Evolutionary conservation across 805 yeast genomes (phyloP).

Genomic region (Starmerella khaoyaiensis): DNA sequence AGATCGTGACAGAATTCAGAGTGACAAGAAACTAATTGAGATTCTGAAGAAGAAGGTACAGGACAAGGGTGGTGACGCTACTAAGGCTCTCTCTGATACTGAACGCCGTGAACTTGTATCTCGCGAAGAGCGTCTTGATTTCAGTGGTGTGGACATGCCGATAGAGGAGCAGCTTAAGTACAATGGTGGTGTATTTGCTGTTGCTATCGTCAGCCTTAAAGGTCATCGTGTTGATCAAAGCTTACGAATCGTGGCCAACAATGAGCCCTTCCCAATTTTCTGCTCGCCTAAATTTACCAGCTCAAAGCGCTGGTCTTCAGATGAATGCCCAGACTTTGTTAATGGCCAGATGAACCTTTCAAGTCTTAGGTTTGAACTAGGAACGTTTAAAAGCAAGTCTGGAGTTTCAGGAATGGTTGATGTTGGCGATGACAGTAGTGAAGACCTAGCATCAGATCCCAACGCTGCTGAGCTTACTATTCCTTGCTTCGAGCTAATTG

Average conservation of each 20-base stretch:
- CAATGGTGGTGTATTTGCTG: constrained; percentile 65
- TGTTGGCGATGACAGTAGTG: constrained; percentile 30
- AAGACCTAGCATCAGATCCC: constrained; percentile 10
- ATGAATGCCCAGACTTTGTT: constrained; percentile 22
- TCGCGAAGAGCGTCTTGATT: constrained; percentile 23
- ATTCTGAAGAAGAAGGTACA: constrained; percentile 21
- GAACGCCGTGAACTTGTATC: constrained; percentile 27
- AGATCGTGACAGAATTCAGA: constrained; percentile 35
- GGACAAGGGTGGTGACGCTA: constrained; percentile 12
- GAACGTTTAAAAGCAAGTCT: constrained; percentile 10
- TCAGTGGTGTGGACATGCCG: constrained; percentile 25
- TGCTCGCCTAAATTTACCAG: constrained; percentile 44
- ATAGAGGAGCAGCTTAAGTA: constrained; percentile 41
- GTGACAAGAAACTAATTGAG: constrained; percentile 35
- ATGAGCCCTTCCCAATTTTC: constrained; percentile 51
- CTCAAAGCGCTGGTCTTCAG: constrained; percentile 15
- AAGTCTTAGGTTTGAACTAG: constrained; percentile 20
- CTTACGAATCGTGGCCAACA: constrained; percentile 68
- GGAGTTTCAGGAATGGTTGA: constrained; percentile 12
- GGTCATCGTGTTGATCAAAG: constrained; percentile 35
- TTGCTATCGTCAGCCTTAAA: constrained; percentile 33
- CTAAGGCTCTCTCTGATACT: constrained; percentile 17
- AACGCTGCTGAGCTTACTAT: constrained; percentile 36
- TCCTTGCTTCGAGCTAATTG: constrained; percentile 30
- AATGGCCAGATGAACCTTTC: constrained; percentile 22